These are phyloP conservation scores for Cnidoscolus chayamansa DNA, from an alignment of 441 rosid species.

Conservation along the genomic window DNA sequence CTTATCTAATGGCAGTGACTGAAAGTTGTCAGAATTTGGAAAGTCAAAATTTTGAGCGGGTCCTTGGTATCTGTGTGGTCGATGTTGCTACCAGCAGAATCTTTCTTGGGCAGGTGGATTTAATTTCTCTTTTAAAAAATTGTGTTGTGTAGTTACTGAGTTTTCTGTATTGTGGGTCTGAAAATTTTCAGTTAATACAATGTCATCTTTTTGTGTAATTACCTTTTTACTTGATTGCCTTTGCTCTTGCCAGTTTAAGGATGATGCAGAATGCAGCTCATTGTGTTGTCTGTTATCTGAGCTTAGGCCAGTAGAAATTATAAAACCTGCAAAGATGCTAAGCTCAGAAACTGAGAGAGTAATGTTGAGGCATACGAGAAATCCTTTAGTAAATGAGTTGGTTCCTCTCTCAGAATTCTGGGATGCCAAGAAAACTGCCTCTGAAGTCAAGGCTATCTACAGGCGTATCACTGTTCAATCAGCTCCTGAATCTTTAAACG, in stretches of 20 bases:
- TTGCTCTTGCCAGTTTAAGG: conserved; percentile 56
- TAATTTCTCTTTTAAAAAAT: conserved; percentile 21
- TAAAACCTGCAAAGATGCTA: conserved; percentile 69
- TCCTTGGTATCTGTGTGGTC: conserved; percentile 78
- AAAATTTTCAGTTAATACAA: not conserved
- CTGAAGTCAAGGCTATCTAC: conserved; percentile 55
- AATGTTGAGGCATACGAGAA: conserved; percentile 78
- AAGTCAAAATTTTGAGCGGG: conserved; percentile 41
- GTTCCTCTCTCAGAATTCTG: conserved; percentile 73
- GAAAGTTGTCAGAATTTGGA: conserved; percentile 44
- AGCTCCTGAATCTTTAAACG: conserved; percentile 34
- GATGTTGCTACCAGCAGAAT: conserved; percentile 90
- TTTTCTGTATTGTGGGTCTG: not conserved
- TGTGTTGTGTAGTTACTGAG: conserved; percentile 8
- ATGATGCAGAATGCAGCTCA: conserved; percentile 77
- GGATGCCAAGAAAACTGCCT: conserved; percentile 84
- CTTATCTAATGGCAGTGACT: conserved; percentile 81
- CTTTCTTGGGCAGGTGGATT: conserved; percentile 77
- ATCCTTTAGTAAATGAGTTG: conserved; percentile 79
- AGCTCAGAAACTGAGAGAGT: conserved; percentile 78
- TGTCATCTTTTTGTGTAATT: not conserved
- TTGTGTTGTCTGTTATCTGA: conserved; percentile 79
- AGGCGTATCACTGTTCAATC: conserved; percentile 41
- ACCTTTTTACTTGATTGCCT: not conserved
- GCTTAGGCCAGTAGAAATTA: conserved; percentile 91